Base-by-base conservation (phyloP, 768 basidiomycete genomes). In the Lentinula detonsa region DNA sequence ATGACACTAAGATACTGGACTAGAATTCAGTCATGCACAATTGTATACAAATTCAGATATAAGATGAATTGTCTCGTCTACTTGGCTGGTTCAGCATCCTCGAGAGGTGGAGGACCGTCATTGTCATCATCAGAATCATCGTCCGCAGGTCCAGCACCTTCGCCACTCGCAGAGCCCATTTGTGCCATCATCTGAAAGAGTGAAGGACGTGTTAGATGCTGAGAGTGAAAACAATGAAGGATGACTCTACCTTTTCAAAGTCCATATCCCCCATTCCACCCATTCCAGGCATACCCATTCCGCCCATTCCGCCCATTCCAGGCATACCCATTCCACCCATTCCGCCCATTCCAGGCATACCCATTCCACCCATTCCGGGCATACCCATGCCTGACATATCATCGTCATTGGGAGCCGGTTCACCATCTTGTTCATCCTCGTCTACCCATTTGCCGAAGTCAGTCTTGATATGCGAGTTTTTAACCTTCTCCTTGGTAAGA, bases 381-480 rank as follows among this genome's bases (percentile, higher is more conserved):
- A 80, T 77, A 62, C 62, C 51, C 55, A 57, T 57, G 9, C 33
- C 57, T 4, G 28, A 28, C 28, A 28, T 28, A 15, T 59, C 57
- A 13, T 86, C 85, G 0, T 80, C 84, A 9, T 78, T 80, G 2
- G 74, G 71, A 8, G 64, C 69, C 1, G 72, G 65, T 23, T 74
- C 81, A 55, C 80, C 89, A 43, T 91, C 90, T 75, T 98, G 96
- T 72, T 98, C 95, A 70, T 98, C 96, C 77, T 98, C 95, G 69
- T 98, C 95, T 45, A 90, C 89, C 95, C 95, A 98, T 77, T 91
- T 96, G 65, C 79, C 79, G 72, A 98, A 98, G 74, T 98, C 93
- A 49, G 94, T 97, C 82, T 97, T 98, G 74, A 98, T 77, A 75
- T 85, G 95, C 61, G 86, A 78, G 55, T 81, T 85, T 74, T 83